Evolutionary conservation across 2,329 filamentous ascomycete genomes (phyloP).

Genomic region (Calycina marina): DNA sequence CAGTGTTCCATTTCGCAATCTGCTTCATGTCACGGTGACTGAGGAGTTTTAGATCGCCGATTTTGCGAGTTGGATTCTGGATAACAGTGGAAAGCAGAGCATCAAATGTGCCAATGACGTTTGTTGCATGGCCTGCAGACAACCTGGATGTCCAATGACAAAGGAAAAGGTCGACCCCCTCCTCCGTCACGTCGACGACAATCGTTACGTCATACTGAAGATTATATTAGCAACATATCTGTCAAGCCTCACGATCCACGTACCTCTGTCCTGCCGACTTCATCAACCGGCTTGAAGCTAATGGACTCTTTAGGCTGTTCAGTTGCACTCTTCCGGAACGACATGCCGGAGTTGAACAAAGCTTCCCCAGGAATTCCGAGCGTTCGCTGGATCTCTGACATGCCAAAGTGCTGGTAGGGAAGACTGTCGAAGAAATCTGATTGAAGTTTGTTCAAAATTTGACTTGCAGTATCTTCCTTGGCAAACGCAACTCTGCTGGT

Average conservation of each 20-base stretch:
- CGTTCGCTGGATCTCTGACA: slow-evolving; percentile 24
- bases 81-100: background rate
- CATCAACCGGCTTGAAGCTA: background rate
- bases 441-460: slow-evolving; percentile 17
- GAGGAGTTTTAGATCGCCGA: background rate
- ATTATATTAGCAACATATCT: no score
- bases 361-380: slow-evolving; percentile 1
- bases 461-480: slow-evolving; percentile 13
- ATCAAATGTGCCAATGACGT: background rate
- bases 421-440: slow-evolving; percentile 21
- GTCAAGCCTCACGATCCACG: no score
- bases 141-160: background rate
- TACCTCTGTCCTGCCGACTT: background rate
- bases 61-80: background rate
- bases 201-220: background rate
- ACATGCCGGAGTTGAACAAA: background rate
- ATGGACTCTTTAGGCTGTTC: no score
- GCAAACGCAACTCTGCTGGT: slow-evolving; percentile 12
- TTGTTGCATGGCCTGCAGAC: background rate
- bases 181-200: background rate
- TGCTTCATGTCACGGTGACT: background rate
- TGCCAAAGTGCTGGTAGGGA: slow-evolving; percentile 25
- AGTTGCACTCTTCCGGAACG: no score
- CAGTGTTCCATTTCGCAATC: background rate
- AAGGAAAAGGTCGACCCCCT: background rate